These are phyloP conservation scores for Pleurotus giganteus DNA, from an alignment of 768 basidiomycete genomes.

Conservation along the genomic window DNA sequence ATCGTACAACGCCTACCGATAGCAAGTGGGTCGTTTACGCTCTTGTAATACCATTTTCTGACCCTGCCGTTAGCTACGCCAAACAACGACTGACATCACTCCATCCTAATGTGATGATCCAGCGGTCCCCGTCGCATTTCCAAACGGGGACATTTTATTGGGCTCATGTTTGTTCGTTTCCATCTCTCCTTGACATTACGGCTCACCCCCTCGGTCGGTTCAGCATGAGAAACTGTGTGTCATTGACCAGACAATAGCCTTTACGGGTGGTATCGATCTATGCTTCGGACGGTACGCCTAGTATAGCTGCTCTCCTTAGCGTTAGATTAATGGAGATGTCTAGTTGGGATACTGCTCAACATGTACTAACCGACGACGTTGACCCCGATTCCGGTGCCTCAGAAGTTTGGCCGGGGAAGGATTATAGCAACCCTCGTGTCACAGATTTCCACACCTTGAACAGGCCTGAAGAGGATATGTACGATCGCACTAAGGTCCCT, in stretches of 20 bases:
- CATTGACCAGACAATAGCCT: slow-evolving; percentile 94
- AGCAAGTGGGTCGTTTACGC: slow-evolving; percentile 64
- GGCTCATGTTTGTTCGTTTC: slow-evolving; percentile 75
- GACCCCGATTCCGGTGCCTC: slow-evolving; percentile 54
- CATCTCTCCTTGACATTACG: neutral
- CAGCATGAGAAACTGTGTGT: slow-evolving; percentile 98
- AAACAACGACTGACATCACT: slow-evolving; percentile 78
- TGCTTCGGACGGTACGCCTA: slow-evolving; percentile 79
- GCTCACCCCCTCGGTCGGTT: neutral
- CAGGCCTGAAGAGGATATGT: slow-evolving; percentile 95
- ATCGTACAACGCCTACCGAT: slow-evolving; percentile 89
- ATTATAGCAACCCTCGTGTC: slow-evolving; percentile 89
- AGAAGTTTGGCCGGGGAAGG: slow-evolving; percentile 97
- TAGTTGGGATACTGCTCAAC: slow-evolving; percentile 97
- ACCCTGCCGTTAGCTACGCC: slow-evolving; percentile 56
- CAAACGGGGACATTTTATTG: slow-evolving; percentile 97
- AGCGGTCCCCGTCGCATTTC: slow-evolving; percentile 96
- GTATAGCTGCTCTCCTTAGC: slow-evolving; percentile 4
- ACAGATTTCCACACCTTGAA: slow-evolving; percentile 81
- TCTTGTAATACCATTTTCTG: neutral
- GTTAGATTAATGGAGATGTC: neutral
- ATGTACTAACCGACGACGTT: slow-evolving; percentile 83
- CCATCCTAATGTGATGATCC: slow-evolving; percentile 93
- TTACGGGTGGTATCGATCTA: slow-evolving; percentile 96
- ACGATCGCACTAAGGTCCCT: slow-evolving; percentile 84